Conservation (phyloP, 805 yeast genomes). For the Spathaspora arborariae region DNA sequence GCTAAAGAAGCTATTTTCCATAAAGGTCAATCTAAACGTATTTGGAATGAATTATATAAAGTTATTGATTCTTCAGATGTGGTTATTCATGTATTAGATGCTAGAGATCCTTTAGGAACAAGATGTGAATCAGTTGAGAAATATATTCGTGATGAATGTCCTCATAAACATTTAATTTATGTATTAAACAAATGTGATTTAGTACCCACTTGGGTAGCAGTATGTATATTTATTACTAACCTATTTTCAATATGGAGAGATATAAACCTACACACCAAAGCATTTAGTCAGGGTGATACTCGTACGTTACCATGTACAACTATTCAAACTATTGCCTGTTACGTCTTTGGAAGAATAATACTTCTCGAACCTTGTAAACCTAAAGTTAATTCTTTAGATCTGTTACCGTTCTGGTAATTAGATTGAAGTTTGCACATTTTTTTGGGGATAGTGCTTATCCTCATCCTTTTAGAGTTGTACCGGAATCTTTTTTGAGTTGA, state of each 20-base stretch:
- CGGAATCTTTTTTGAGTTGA: slow-evolving; percentile 84
- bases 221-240: slow-evolving; percentile 51
- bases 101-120: slow-evolving; percentile 96
- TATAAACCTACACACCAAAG: slow-evolving; percentile 57
- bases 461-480: slow-evolving; percentile 42
- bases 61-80: slow-evolving; percentile 98
- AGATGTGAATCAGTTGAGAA: slow-evolving; percentile 92
- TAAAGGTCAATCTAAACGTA: slow-evolving; percentile 97
- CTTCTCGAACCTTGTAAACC: slow-evolving; percentile 49
- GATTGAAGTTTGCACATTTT: slow-evolving; percentile 23
- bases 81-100: slow-evolving; percentile 93
- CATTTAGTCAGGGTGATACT: slow-evolving; percentile 74
- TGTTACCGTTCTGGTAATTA: slow-evolving; percentile 34
- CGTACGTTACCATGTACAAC: slow-evolving; percentile 21
- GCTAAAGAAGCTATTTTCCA: slow-evolving; percentile 95
- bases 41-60: slow-evolving; percentile 96
- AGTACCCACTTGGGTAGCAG: slow-evolving; percentile 99
- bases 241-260: slow-evolving; percentile 6
- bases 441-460: slow-evolving; percentile 34
- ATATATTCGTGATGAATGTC: slow-evolving; percentile 87
- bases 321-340: slow-evolving; percentile 71
- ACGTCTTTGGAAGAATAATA: slow-evolving; percentile 92
- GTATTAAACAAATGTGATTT: slow-evolving; percentile 96
- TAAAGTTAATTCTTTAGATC: slow-evolving; percentile 46
- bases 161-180: slow-evolving; percentile 93